These are phyloP conservation scores for Jamesozyma piceae DNA, from an alignment of 805 yeast genomes.

Conservation along the genomic window DNA sequence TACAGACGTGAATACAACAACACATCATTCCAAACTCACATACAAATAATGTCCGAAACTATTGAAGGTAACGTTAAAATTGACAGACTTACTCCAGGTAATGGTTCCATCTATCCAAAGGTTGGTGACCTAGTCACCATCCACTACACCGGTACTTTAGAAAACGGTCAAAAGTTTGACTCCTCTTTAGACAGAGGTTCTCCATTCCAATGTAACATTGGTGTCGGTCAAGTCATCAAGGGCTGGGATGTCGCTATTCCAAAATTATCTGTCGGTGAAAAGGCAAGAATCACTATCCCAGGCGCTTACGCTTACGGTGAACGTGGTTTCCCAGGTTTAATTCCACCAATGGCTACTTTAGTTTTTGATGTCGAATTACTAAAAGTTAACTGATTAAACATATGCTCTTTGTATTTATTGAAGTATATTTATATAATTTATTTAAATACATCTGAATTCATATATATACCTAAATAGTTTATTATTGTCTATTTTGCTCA, in stretches of 20 bases:
- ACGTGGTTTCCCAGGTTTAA: slow-evolving; percentile 92
- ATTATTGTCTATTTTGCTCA: background rate
- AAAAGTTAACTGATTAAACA: slow-evolving; percentile 32
- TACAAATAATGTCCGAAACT: slow-evolving; percentile 25
- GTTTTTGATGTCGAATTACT: slow-evolving; percentile 72
- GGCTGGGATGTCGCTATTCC: slow-evolving; percentile 98
- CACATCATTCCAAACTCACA: background rate
- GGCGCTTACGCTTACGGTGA: slow-evolving; percentile 89
- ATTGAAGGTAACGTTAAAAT: slow-evolving; percentile 34
- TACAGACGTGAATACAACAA: no score
- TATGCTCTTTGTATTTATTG: background rate
- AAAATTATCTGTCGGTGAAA: slow-evolving; percentile 83
- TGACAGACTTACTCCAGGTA: slow-evolving; percentile 45
- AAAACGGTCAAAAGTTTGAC: slow-evolving; percentile 92
- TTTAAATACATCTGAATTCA: no score
- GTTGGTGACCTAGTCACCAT: slow-evolving; percentile 83
- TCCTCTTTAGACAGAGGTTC: slow-evolving; percentile 90
- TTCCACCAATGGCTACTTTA: slow-evolving; percentile 94
- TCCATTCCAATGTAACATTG: slow-evolving; percentile 89
- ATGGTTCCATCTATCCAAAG: slow-evolving; percentile 79
- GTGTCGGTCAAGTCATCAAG: slow-evolving; percentile 91
- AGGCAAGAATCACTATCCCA: slow-evolving; percentile 86
- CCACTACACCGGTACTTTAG: slow-evolving; percentile 92
- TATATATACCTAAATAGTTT: background rate
- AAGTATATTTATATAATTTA: background rate